A percentile compares a stretch with the other conserved stretches of the same genome.
Evolutionary conservation across 2,329 filamentous ascomycete genomes (phyloP).

Genomic region (Fusarium tjaetaba): DNA sequence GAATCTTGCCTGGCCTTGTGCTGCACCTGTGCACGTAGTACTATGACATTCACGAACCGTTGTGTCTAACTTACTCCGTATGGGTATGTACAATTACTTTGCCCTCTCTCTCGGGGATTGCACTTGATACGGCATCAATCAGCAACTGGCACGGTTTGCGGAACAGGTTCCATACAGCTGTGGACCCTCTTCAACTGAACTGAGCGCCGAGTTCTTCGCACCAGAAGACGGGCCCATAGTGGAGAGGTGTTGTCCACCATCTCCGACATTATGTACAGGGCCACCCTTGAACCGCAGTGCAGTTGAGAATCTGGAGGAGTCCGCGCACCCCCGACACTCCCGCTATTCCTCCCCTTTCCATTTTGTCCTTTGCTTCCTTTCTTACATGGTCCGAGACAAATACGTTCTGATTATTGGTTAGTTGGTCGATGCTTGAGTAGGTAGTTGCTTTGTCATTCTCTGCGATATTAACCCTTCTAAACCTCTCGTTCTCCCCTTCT

Average conservation of each 20-base stretch:
- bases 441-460: neutral
- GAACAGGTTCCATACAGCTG: slow-evolving; percentile 18
- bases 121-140: slow-evolving; percentile 37
- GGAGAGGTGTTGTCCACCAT: slow-evolving; percentile 37
- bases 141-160: slow-evolving; percentile 22
- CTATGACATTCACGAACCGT: slow-evolving; percentile 1
- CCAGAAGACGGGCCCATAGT: slow-evolving; percentile 34
- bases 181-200: slow-evolving; percentile 23
- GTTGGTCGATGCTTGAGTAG: neutral
- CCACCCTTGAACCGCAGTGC: slow-evolving; percentile 27
- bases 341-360: slow-evolving; percentile 12
- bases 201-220: slow-evolving; percentile 23
- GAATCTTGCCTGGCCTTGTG: neutral
- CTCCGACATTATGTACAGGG: slow-evolving; percentile 31
- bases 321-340: slow-evolving; percentile 32
- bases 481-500: neutral
- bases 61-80: neutral
- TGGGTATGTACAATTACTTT: neutral
- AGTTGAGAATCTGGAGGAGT: slow-evolving; percentile 38
- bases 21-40: neutral
- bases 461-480: neutral
- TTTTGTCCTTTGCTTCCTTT: slow-evolving; percentile 10
- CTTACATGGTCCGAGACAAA: neutral
- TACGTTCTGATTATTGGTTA: neutral
- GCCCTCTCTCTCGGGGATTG: slow-evolving; percentile 27